Evolutionary conservation across 306 rosid genomes (phyloP).

Genomic region (Rubus idaeus): DNA sequence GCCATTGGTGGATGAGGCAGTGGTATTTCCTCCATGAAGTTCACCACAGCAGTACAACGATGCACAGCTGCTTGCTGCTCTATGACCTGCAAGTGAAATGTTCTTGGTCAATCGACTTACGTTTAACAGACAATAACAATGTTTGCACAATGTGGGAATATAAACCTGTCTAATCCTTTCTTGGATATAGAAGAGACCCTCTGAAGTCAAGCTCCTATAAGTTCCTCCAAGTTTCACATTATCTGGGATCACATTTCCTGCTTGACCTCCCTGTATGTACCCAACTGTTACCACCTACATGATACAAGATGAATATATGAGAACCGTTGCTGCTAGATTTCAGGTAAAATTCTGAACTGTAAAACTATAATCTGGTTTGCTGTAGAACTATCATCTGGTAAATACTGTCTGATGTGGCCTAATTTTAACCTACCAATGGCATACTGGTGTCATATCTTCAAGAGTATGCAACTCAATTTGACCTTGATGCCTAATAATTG

Average conservation of each 20-base stretch:
- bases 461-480: background rate
- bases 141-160: background rate
- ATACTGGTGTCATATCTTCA: background rate
- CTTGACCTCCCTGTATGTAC: slow-evolving; percentile 35
- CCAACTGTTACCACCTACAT: slow-evolving; percentile 47
- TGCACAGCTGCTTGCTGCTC: slow-evolving; percentile 43
- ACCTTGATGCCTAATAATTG: background rate
- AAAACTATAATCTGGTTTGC: background rate
- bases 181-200: slow-evolving; percentile 38
- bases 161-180: slow-evolving; percentile 45
- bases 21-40: slow-evolving; percentile 44
- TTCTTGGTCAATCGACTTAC: background rate
- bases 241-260: slow-evolving; percentile 37
- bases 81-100: slow-evolving; percentile 28
- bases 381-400: background rate
- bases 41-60: slow-evolving; percentile 37
- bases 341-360: background rate
- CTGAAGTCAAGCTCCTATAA: slow-evolving; percentile 35
- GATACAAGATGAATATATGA: background rate
- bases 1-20: slow-evolving; percentile 44
- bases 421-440: background rate
- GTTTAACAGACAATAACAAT: background rate
- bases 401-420: background rate
- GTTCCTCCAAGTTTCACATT: slow-evolving; percentile 39
- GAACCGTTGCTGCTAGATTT: no score